Conservation (phyloP, 495 filamentous ascomycete genomes). For the Astrothelium subdiscretum region DNA sequence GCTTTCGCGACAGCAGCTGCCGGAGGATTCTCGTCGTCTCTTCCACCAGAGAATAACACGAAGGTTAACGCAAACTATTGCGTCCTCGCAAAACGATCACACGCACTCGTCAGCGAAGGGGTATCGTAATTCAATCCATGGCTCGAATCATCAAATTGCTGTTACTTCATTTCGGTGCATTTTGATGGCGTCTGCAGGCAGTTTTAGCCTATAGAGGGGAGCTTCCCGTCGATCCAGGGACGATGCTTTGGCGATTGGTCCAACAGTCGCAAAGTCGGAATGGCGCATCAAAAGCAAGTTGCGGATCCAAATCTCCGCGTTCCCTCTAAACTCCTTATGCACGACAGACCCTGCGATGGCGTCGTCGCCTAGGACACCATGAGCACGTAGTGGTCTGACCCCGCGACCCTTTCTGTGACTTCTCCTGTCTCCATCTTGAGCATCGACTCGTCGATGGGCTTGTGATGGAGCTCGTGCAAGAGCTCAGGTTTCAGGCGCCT, state of each 20-base stretch:
- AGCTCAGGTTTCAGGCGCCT: neutral
- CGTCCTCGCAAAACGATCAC: neutral
- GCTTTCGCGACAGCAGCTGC: neutral
- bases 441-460: neutral
- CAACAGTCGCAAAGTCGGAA: neutral
- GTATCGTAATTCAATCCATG: neutral
- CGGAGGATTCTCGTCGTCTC: neutral
- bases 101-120: neutral
- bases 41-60: neutral
- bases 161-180: neutral
- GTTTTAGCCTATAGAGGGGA: neutral
- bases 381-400: neutral
- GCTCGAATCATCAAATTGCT: neutral
- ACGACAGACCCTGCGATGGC: neutral
- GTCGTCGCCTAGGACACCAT: neutral
- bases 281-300: neutral
- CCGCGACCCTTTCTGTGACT: neutral
- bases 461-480: conserved; percentile 1
- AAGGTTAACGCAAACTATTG: neutral
- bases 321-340: neutral
- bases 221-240: neutral
- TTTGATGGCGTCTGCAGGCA: neutral
- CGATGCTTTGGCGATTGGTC: neutral
- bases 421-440: neutral
- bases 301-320: conserved; percentile 1